Evolutionary conservation across 192 early-diverging fungal genomes (phyloP).

Genomic region (Backusella tuberculispora): DNA sequence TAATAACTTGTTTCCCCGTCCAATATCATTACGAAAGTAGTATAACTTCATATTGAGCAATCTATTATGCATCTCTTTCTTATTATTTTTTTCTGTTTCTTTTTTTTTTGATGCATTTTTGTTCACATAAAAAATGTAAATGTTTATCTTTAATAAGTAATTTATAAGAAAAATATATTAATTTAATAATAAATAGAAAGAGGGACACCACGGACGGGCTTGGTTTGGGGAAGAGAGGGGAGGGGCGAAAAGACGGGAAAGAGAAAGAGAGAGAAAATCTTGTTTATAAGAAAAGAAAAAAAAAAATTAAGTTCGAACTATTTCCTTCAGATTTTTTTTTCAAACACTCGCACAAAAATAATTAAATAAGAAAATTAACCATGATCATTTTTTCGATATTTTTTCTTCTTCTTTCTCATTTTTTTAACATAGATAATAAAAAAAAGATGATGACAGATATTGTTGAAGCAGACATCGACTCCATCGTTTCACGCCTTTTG

Average conservation of each 20-base stretch:
- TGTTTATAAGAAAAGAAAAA: neutral
- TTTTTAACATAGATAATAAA: neutral
- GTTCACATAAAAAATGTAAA: neutral
- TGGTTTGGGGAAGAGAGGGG: too few species aligned
- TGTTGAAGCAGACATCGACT: constrained; percentile 80
- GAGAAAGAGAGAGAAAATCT: neutral
- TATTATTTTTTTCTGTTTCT: too few species aligned
- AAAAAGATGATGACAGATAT: constrained; percentile 49
- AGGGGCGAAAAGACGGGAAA: too few species aligned
- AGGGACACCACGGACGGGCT: neutral
- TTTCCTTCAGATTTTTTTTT: constrained; percentile 5
- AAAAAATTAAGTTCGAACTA: constrained; percentile 12
- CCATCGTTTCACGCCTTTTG: constrained; percentile 86
- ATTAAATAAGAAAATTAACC: constrained; percentile 1
- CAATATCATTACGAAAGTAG: neutral
- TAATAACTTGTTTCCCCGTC: neutral
- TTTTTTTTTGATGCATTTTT: neutral
- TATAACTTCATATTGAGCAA: constrained; percentile 2
- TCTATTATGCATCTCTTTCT: neutral
- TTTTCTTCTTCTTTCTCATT: neutral
- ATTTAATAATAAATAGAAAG: neutral
- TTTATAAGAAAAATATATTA: neutral
- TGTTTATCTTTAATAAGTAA: neutral
- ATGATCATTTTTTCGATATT: neutral
- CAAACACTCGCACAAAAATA: neutral